These are phyloP conservation scores for Picochlorum sp. DNA, from an alignment of 139 green algal species.

Conservation along the genomic window DNA sequence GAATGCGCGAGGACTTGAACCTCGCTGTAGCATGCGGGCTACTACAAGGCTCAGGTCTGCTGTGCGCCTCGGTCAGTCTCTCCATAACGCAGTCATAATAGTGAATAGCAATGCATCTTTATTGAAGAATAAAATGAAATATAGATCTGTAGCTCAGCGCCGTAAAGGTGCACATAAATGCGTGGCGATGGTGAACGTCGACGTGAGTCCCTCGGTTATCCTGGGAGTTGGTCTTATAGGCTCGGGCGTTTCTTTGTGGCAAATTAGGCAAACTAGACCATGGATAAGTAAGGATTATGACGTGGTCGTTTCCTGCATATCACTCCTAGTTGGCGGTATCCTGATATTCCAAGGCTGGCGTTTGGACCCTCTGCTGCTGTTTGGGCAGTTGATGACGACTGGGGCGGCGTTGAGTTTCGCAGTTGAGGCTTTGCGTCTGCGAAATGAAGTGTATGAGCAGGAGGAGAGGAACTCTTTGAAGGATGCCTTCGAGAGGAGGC, in stretches of 20 bases:
- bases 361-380: conserved; percentile 59
- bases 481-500: conserved; percentile 1
- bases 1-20: too few species aligned
- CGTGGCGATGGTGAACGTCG: conserved; percentile 52
- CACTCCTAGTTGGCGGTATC: conserved; percentile 53
- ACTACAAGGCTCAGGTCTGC: too few species aligned
- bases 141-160: too few species aligned
- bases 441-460: conserved; percentile 15
- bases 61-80: too few species aligned
- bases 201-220: conserved; percentile 50
- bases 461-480: conserved; percentile 21
- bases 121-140: too few species aligned
- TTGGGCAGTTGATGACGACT: conserved; percentile 54
- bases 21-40: too few species aligned
- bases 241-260: conserved; percentile 40
- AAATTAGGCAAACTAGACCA: conserved; percentile 36
- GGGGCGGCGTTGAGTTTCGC: conserved; percentile 42
- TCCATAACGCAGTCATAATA: too few species aligned
- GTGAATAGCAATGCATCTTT: neutral
- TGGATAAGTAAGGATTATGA: conserved; percentile 54
- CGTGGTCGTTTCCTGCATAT: conserved; percentile 50
- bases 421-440: conserved; percentile 39
- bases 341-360: conserved; percentile 69
- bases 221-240: conserved; percentile 45
- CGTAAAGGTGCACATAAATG: neutral